Base-by-base conservation (phyloP, 1,139 yeast genomes). In the Magnusiomyces sp. region DNA sequence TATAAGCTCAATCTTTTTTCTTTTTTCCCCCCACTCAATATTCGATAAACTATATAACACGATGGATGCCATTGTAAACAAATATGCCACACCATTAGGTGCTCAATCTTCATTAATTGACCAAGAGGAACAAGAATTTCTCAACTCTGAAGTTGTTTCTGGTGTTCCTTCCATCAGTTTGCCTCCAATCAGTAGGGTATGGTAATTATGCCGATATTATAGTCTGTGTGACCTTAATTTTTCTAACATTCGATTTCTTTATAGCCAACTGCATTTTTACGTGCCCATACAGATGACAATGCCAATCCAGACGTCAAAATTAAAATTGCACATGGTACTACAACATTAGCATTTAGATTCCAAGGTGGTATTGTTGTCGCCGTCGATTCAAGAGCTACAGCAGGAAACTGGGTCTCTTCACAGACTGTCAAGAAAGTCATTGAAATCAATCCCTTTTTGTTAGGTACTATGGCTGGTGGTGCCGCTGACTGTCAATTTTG, bases 401-500 rank as follows among this genome's bases (percentile, higher is more conserved):
- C 95, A 11, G 98, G 98, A 49, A 83, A 85, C 63, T 92, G 97
- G 97, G 84, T 94, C 62, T 98, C 97, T 14, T 89, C 97, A 27
- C 97, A 90, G 69, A 89, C 97, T 1, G 99, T 92, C 57, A 90
- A 92, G 71, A 92, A 92, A 70, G 98, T 92, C 49, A 90, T 92
- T 65, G 92, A 92, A 68, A 92, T 92, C 71, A 94, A 94, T 69
- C 97, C 97, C 48, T 85, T 86, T 64, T 71, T 92, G 59, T 76
- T 92, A 61, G 99, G 99, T 58, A 92, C 99, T 33, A 83, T 92
- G 97, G 99, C 99, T 37, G 99, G 99, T 71, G 97, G 97, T 73
- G 99, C 99, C 48, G 98, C 98, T 29, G 99, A 92, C 71, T 92
- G 99, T 75, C 98, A 94, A 69, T 94, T 76, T 70, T 92, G 99